Evolutionary conservation across 176 grass and related monocot species (phyloP), one percentile per base, ranked within the genome.

Genomic region (Musa troglodytarum): DNA sequence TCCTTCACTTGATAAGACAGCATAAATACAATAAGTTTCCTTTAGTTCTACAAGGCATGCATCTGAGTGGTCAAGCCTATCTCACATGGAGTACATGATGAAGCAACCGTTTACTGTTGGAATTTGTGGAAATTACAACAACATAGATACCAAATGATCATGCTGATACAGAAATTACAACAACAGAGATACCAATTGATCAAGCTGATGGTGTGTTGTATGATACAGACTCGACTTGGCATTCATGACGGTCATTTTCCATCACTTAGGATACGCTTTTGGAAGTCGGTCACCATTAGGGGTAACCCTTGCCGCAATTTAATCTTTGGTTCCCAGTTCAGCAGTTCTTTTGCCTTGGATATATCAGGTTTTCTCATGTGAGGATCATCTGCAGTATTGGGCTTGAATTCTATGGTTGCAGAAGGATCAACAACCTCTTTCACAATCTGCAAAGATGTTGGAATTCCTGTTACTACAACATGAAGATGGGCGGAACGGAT

Each of bases 341-440:
- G 85, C 78, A 94, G 86, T 67, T 77, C 64, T 81, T 94, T 94
- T 11, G 95, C 90, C 86, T 87, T 92, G 8, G 90, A 87, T 57
- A 99, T 94, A 65, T 94, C 95, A 62, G 95, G 95, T 87, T 94
- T 99, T 87, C 95, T 94, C 90, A 94, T 99, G 20, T 99, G 95
- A 55, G 95, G 95, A 68, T 99, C 95, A 78, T 99, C 95, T 49
- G 90, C 87, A 28, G 95, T 94, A 63, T 99, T 94, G 70, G 90
- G 75, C 76, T 83, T 93, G 67, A 94, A 99, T 65, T 99, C 90
- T 15, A 99, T 81, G 68, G 79, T 73, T 16, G 90, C 95, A 65
- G 84, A 88, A 26, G 90, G 86, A 72, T 99, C 95, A 13, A 99
- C 87, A 1, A 86, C 91, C 83, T 98, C 88, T 89, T 98, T 99